A percentile compares a stretch with the other conserved stretches of the same genome.
Evolutionary conservation across 2,329 filamentous ascomycete species (phyloP).

Genomic region (Exophiala xenobiotica): DNA sequence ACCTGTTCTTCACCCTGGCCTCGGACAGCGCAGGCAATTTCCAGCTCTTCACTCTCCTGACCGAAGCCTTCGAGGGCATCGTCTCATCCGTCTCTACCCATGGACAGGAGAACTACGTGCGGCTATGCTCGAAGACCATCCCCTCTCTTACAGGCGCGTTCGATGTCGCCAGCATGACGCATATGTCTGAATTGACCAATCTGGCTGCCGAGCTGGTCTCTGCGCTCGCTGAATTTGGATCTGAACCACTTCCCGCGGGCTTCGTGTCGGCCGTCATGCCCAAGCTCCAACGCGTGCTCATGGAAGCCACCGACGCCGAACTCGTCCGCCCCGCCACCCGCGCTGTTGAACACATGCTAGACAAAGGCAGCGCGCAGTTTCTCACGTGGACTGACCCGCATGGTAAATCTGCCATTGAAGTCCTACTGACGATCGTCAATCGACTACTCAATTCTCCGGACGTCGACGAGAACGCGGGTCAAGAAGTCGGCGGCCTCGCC

Average conservation of each 20-base stretch:
- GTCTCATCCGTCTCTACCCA: slow-evolving; percentile 53
- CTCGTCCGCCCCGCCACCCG: slow-evolving; percentile 83
- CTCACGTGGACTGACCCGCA: slow-evolving; percentile 80
- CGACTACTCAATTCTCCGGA: slow-evolving; percentile 80
- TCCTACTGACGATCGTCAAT: slow-evolving; percentile 79
- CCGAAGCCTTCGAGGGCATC: slow-evolving; percentile 88
- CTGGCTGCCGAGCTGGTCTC: slow-evolving; percentile 83
- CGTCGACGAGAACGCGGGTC: slow-evolving; percentile 89
- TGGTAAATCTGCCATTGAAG: slow-evolving; percentile 80
- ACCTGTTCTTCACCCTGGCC: slow-evolving; percentile 83
- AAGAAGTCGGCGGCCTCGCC: slow-evolving; percentile 92
- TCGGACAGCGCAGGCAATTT: slow-evolving; percentile 87
- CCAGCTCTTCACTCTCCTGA: slow-evolving; percentile 82
- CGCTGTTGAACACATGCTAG: slow-evolving; percentile 82
- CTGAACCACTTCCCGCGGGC: slow-evolving; percentile 79
- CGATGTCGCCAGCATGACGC: slow-evolving; percentile 79
- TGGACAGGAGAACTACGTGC: slow-evolving; percentile 68
- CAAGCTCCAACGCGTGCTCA: slow-evolving; percentile 77
- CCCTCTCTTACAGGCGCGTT: slow-evolving; percentile 87
- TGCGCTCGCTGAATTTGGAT: slow-evolving; percentile 76
- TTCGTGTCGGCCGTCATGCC: slow-evolving; percentile 85
- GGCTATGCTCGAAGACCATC: slow-evolving; percentile 79
- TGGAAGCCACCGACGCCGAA: slow-evolving; percentile 82
- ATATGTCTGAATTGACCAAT: slow-evolving; percentile 80
- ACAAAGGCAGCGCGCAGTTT: slow-evolving; percentile 86